Conservation (phyloP, 495 filamentous ascomycete genomes). For the Aspergillus conjunctus region DNA sequence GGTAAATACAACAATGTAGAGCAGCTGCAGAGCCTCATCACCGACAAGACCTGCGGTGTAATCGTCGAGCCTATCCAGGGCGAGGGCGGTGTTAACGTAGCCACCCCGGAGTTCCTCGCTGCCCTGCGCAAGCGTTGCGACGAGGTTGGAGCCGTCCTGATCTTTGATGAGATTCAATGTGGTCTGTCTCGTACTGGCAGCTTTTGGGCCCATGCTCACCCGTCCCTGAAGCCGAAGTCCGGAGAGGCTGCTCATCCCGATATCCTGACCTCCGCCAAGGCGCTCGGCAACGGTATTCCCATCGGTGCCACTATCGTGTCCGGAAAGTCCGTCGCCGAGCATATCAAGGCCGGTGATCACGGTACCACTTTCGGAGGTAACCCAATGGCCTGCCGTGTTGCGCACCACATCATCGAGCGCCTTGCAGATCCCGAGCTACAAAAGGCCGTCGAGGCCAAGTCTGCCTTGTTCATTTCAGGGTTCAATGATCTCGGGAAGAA, state of each 20-base stretch:
- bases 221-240: slow-evolving; percentile 44
- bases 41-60: slow-evolving; percentile 86
- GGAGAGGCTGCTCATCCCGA: slow-evolving; percentile 81
- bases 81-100: slow-evolving; percentile 89
- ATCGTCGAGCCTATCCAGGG: slow-evolving; percentile 97
- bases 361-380: slow-evolving; percentile 98
- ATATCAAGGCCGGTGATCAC: slow-evolving; percentile 90
- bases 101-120: slow-evolving; percentile 74
- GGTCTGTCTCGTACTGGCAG: slow-evolving; percentile 82
- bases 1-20: slow-evolving; percentile 81
- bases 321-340: slow-evolving; percentile 70
- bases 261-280: slow-evolving; percentile 91
- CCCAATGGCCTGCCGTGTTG: slow-evolving; percentile 81
- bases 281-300: slow-evolving; percentile 93
- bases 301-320: slow-evolving; percentile 87
- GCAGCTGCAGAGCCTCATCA: slow-evolving; percentile 70
- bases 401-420: slow-evolving; percentile 77
- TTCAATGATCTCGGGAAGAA: slow-evolving; percentile 64
- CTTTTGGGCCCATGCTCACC: slow-evolving; percentile 86
- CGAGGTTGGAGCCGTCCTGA: slow-evolving; percentile 83
- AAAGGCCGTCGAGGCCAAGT: slow-evolving; percentile 63
- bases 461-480: slow-evolving; percentile 61
- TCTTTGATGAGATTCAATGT: slow-evolving; percentile 97
- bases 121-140: slow-evolving; percentile 79
- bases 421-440: slow-evolving; percentile 68